Evolutionary conservation across 1,284 basidiomycete species (phyloP).

Genomic region (Violaceomyces palustris): DNA sequence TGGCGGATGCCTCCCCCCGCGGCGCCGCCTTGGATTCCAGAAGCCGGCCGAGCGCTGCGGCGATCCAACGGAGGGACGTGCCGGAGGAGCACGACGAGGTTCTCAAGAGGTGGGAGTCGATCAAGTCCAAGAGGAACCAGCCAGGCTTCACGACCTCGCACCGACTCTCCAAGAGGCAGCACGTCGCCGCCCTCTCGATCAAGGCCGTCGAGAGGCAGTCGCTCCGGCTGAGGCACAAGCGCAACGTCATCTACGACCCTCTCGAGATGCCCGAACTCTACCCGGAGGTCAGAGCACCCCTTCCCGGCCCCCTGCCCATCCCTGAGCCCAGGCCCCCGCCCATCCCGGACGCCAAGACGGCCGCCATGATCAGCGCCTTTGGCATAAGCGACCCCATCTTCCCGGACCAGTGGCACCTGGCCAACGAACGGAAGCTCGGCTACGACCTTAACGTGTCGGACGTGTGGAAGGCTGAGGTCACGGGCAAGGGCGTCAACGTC

Average conservation of each 20-base stretch:
- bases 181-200: constrained; percentile 30
- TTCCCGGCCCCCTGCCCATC: constrained; percentile 11
- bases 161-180: constrained; percentile 23
- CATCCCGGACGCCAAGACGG: constrained; percentile 21
- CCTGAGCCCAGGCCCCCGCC: constrained; percentile 29
- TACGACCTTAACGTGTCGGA: constrained; percentile 78
- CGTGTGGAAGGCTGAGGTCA: constrained; percentile 81
- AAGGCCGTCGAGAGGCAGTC: constrained; percentile 45
- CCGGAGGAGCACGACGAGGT: constrained; percentile 51
- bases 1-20: constrained; percentile 2
- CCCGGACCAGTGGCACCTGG: constrained; percentile 77
- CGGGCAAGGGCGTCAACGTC: constrained; percentile 78
- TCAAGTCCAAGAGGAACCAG: constrained; percentile 11
- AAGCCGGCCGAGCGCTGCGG: constrained; percentile 3
- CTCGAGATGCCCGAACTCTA: constrained; percentile 41
- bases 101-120: constrained; percentile 57
- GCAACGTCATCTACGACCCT: constrained; percentile 48
- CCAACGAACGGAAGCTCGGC: constrained; percentile 41
- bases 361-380: constrained; percentile 54
- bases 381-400: constrained; percentile 83
- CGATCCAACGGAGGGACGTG: constrained; percentile 1
- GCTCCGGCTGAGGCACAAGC: constrained; percentile 45
- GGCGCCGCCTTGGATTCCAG: neutral
- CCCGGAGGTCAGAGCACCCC: constrained; percentile 26
- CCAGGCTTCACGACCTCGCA: constrained; percentile 13